Base-by-base conservation (phyloP, 495 filamentous ascomycete genomes). In the Aspergillus indologenus region DNA sequence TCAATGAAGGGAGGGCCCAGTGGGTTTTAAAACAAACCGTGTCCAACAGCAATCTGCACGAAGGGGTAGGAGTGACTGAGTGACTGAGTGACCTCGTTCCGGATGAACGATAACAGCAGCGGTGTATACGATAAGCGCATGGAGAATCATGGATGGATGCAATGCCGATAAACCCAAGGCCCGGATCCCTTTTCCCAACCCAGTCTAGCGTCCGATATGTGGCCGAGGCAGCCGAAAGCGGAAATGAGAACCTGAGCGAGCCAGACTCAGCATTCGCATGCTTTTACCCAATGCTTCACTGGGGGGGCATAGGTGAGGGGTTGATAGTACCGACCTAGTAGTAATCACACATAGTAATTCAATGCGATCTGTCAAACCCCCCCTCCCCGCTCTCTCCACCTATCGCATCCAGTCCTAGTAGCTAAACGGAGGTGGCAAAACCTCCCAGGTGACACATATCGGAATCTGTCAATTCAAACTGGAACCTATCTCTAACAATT, bases 181-280 rank as follows among this genome's bases (percentile, higher is more conserved):
- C 51, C 60, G 61, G 56, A 62, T 62, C 55, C 42, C 40, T 56
- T 59, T 9, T 20, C 61, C 53, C 29, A 17, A 56, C 52, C 40
- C 12, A 45, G 61, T 3, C 14, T 59, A 59, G 61, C 46, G 61
- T 20, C 0, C 6, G 8, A 11, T 22, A 24, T 29, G 45, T 57
- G 50, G 45, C 58, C 20, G 56, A n/a, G 23, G 45, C 3, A 50
- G 45, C 56, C 22, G 18, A 58, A 52, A 23, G 23, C 40, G 49
- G 61, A 29, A 62, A 46, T 24, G 31, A 8, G 59, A 46, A 46
- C 52, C 61, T 21, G 5, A 11, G 34, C 34, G 6, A 2, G 34
- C 34, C 34, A 40, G 34, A 40, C 34, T 11, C 12, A 11, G 34
- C 5, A 11, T 40, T 40, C 34, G 34, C 7, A 40, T 40, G 12